Base-by-base conservation (phyloP, 2,329 filamentous ascomycete species). In the Mycosphaerelloides madeirae region DNA sequence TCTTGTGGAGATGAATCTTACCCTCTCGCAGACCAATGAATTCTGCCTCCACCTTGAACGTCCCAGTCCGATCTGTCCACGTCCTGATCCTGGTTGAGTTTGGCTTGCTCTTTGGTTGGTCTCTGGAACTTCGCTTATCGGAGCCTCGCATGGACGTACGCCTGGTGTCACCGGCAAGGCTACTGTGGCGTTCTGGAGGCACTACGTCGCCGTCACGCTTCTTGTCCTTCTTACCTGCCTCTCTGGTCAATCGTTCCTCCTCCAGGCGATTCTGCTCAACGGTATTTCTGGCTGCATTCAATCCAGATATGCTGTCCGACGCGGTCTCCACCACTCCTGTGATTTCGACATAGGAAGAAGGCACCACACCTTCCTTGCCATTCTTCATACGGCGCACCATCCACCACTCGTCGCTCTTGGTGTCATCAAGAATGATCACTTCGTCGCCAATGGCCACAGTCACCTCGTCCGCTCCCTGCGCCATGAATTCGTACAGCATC, bases 391-490 rank as follows among this genome's bases (percentile, higher is more conserved):
- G 81, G 48, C 86, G 81, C 29, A 98, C 88, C 73, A 93, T 89
- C 91, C 93, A 97, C 93, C 93, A 98, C 64, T 98, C 93, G 47
- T 96, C 89, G 51, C 90, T 96, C 68, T 90, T 93, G 28, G 76
- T 80, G 61, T 96, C 89, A 62, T 98, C 91, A 44, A 97, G 66
- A 42, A 98, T 74, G 33, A 95, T 72, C 31, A 98, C 91, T 61
- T 98, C 91, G 62, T 98, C 93, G 31, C 85, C 93, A 16, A 85
- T 78, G 19, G 80, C 83, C 36, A 98, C 93, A 0, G 88, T 95
- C 37, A 98, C 91, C 68, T 98, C 93, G 59, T 98, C 93, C 6
- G 95, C 87, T 29, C 90, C 90, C 65, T 97, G 91, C 0, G 93
- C 93, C 81, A 88, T 86, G 65, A 98, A 98, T 62, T 97, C 91